These are phyloP conservation scores for Coemansia sp. DNA, from an alignment of 192 early-diverging fungal species.

Conservation along the genomic window DNA sequence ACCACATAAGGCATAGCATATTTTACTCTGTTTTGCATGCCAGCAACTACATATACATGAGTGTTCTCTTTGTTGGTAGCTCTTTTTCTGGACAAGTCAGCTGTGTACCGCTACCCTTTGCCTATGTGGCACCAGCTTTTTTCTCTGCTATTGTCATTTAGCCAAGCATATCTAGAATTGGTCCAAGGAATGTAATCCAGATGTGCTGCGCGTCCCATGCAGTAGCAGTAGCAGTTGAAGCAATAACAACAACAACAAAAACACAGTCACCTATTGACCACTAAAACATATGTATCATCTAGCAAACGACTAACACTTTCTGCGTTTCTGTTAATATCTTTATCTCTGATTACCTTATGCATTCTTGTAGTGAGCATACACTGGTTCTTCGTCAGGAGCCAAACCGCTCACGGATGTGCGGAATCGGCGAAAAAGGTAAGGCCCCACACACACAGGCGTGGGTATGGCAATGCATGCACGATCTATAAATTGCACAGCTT, in stretches of 20 bases:
- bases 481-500: too few species aligned
- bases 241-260: not conserved
- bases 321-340: not conserved
- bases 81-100: too few species aligned
- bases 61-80: too few species aligned
- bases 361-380: conserved; percentile 45
- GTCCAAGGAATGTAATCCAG: not conserved
- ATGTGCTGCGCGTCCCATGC: not conserved
- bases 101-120: too few species aligned
- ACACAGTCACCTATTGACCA: not conserved
- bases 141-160: not conserved
- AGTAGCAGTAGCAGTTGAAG: conserved; percentile 4
- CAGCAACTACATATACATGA: too few species aligned
- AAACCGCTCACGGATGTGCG: conserved; percentile 87
- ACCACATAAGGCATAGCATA: too few species aligned
- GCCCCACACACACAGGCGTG: not conserved
- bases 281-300: not conserved
- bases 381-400: conserved; percentile 83
- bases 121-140: not conserved
- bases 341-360: not conserved
- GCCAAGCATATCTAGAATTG: not conserved
- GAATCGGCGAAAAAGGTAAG: conserved; percentile 90
- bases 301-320: not conserved
- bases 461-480: too few species aligned
- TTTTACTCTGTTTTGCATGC: too few species aligned